Conservation (phyloP, 768 basidiomycete species). For the Tephrocybe rancida region DNA sequence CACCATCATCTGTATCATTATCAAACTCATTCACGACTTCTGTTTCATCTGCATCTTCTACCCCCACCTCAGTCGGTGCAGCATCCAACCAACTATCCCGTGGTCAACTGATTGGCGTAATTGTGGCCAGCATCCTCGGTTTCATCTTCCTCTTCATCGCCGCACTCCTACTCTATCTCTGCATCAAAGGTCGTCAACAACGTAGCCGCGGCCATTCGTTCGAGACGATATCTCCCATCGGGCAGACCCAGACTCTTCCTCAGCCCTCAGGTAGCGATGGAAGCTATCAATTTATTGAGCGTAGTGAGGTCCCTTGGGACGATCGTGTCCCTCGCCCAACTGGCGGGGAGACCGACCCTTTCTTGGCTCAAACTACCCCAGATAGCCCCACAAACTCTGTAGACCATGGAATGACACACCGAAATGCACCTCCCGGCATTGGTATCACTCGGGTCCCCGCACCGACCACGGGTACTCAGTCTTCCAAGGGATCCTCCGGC, state of each 20-base stretch:
- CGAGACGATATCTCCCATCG: neutral
- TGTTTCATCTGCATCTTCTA: slow-evolving; percentile 22
- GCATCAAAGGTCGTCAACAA: slow-evolving; percentile 50
- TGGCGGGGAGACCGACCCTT: slow-evolving; percentile 71
- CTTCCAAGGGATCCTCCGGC: slow-evolving; percentile 42
- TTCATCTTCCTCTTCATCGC: slow-evolving; percentile 59
- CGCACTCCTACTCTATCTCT: slow-evolving; percentile 46
- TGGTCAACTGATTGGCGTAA: slow-evolving; percentile 54
- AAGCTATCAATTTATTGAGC: slow-evolving; percentile 40
- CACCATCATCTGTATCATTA: slow-evolving; percentile 25
- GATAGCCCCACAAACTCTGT: slow-evolving; percentile 11
- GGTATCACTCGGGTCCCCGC: slow-evolving; percentile 42
- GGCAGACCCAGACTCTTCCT: neutral
- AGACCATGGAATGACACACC: slow-evolving; percentile 24
- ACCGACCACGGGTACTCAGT: slow-evolving; percentile 36
- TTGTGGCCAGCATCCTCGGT: slow-evolving; percentile 62
- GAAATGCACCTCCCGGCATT: slow-evolving; percentile 23
- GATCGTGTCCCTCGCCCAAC: slow-evolving; percentile 71
- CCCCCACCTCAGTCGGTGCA: slow-evolving; percentile 18
- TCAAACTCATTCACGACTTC: slow-evolving; percentile 23
- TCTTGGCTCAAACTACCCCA: slow-evolving; percentile 45
- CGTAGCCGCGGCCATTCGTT: slow-evolving; percentile 26
- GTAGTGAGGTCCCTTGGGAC: slow-evolving; percentile 44
- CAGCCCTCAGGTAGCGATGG: slow-evolving; percentile 27
- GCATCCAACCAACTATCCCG: slow-evolving; percentile 28